A percentile compares a stretch with the other conserved stretches of the same genome.
phyloP scores from a whole-genome alignment of 805 yeast species.

The Candida tallmaniae region DNA sequence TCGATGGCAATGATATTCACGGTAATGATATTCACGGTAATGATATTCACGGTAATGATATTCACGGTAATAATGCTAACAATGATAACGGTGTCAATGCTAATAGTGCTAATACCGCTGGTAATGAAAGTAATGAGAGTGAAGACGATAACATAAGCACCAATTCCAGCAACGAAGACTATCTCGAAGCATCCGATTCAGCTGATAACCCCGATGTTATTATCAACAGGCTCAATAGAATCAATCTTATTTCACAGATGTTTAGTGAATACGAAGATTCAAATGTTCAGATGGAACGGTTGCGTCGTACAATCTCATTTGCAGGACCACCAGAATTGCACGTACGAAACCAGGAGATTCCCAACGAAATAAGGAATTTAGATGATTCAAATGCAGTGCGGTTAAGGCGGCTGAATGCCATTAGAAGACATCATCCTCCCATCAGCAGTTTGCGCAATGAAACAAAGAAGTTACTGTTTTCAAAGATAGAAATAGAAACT shows the following conservation, averaged over 20 bases:
- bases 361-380: conserved; percentile 1
- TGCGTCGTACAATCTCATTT: too few relatives aligned
- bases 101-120: too few relatives aligned
- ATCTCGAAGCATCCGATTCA: too few relatives aligned
- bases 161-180: too few relatives aligned
- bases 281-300: neutral
- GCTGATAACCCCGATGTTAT: too few relatives aligned
- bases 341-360: neutral
- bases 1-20: too few relatives aligned
- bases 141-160: too few relatives aligned
- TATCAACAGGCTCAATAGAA: conserved; percentile 5
- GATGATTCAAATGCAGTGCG: neutral
- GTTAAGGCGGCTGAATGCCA: conserved; percentile 7
- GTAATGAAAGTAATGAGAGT: too few relatives aligned
- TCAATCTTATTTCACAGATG: conserved; percentile 6
- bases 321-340: neutral
- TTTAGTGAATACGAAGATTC: conserved; percentile 2
- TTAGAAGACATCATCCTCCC: conserved; percentile 2
- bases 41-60: too few relatives aligned
- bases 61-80: too few relatives aligned
- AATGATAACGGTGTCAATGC: too few relatives aligned
- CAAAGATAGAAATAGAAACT: conserved; percentile 1
- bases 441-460: neutral
- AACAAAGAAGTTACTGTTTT: neutral
- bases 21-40: too few relatives aligned